Evolutionary conservation across 495 filamentous ascomycete species (phyloP).

Genomic region (Coniosporium apollinis): DNA sequence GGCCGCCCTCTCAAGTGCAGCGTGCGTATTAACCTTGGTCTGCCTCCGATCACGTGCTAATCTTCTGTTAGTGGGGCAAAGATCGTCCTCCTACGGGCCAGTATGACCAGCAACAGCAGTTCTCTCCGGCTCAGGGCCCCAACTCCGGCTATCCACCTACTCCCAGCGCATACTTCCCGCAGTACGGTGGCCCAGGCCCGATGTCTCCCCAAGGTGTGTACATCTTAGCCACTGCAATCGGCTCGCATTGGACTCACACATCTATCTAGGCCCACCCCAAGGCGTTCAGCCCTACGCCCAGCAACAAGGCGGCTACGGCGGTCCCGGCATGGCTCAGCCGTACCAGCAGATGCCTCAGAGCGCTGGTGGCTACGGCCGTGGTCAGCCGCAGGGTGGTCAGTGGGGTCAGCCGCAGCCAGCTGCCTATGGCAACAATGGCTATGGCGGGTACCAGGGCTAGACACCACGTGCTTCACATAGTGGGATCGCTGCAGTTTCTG

Average conservation of each 20-base stretch:
- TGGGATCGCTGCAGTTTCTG: no score
- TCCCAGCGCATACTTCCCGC: constrained; percentile 78
- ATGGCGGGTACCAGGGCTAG: constrained; percentile 24
- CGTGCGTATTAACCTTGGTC: constrained; percentile 37
- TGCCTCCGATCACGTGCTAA: constrained; percentile 14
- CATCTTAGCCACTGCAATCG: constrained; percentile 40
- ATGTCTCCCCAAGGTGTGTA: constrained; percentile 52
- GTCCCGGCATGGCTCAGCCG: constrained; percentile 35
- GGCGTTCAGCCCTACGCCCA: constrained; percentile 44
- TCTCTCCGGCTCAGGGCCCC: constrained; percentile 61
- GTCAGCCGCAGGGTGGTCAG: constrained; percentile 13
- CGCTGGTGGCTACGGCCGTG: constrained; percentile 22
- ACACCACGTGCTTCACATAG: no score
- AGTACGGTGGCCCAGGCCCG: constrained; percentile 61
- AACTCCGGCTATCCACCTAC: constrained; percentile 51
- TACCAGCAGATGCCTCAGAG: constrained; percentile 34
- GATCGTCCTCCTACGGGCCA: constrained; percentile 83
- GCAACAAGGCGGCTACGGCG: constrained; percentile 40
- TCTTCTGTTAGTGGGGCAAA: constrained; percentile 71
- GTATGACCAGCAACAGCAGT: constrained; percentile 65
- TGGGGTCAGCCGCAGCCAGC: constrained; percentile 18
- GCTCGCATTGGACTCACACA: constrained; percentile 21
- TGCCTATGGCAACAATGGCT: constrained; percentile 18
- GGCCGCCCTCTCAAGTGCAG: constrained; percentile 96
- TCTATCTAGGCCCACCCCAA: constrained; percentile 35